phyloP scores from a whole-genome alignment of 2,329 filamentous ascomycete species.

The Nemania sp. region DNA sequence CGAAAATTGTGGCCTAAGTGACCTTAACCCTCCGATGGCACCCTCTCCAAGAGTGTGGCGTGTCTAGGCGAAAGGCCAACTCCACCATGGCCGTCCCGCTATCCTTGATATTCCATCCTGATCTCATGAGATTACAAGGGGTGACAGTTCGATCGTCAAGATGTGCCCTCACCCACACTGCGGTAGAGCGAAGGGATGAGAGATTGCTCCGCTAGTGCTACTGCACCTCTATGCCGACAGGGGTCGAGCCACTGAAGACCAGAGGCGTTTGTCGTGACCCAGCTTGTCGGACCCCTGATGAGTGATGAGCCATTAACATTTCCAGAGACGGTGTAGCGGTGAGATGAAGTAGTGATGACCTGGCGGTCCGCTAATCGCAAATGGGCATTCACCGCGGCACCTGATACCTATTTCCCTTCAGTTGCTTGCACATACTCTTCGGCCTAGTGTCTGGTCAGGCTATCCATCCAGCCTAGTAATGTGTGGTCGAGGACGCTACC shows the following conservation, averaged over 20 bases:
- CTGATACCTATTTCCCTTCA: conserved; percentile 1
- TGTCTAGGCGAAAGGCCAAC: conserved; percentile 16
- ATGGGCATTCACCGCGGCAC: conserved; percentile 23
- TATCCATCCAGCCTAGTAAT: conserved; percentile 10
- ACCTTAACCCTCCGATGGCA: conserved; percentile 21
- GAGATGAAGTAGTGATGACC: conserved; percentile 24
- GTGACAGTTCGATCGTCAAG: not conserved
- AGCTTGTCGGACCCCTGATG: conserved; percentile 25
- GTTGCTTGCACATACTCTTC: conserved; percentile 3
- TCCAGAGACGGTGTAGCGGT: conserved; percentile 27
- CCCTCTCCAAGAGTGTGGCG: conserved; percentile 23
- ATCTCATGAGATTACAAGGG: conserved; percentile 5
- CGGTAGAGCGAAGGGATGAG: not conserved
- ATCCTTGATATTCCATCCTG: conserved; percentile 14
- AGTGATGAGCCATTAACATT: conserved; percentile 17
- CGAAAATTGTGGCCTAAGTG: conserved; percentile 19
- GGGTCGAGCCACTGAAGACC: conserved; percentile 13
- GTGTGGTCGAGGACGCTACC: not conserved
- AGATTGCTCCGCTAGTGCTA: conserved; percentile 6
- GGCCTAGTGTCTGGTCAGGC: not conserved
- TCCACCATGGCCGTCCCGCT: conserved; percentile 22
- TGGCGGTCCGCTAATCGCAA: conserved; percentile 26
- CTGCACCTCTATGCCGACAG: conserved; percentile 18
- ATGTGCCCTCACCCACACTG: conserved; percentile 1
- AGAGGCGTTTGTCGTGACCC: conserved; percentile 19